Base-by-base conservation (phyloP, 2,329 filamentous ascomycete species). In the Colletotrichum nymphaeae region DNA sequence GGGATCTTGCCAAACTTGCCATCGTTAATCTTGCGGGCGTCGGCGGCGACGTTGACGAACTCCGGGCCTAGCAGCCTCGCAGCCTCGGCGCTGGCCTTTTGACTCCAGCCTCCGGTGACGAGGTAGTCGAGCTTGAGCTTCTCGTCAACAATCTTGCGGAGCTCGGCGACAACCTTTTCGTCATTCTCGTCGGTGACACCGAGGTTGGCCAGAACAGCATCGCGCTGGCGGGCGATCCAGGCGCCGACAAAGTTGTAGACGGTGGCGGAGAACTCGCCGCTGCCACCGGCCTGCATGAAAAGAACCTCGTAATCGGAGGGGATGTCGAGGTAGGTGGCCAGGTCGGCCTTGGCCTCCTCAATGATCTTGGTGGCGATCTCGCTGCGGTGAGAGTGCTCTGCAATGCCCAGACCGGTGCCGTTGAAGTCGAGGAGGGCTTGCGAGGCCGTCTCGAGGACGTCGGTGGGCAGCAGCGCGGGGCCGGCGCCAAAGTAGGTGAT, bases 1-100 rank as follows among this genome's bases (percentile, higher is more conserved):
- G 96, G 93, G 64, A 98, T 97, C 74, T 86, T 90, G 72, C 95
- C 95, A 81, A 97, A 98, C 83, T 97, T 98, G 76, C 94, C 94
- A 77, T 89, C 88, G 77, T 94, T 94, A 73, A 81, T 79, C 74
- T 90, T 87, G 67, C 91, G 86, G 8, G 88, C 84, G 83, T 98
- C 95, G 14, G 91, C 84, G 12, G 89, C 95, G 37, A 97, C 85
- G 81, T 98, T 97, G 83, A 98, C 93, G 76, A 93, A 87, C 80
- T 95, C 91, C 2, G 92, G 83, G 24, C 96, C 95, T 2, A 98
- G 82, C 11, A 98, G 86, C 67, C 95, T 89, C 71, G 88, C 88
- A 4, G 94, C 95, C 84, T 98, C 96, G 81, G 95, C 93, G 46
- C 91, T 92, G 14, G 95, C 95, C 85, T 98, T 98, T 76, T 94